These are phyloP conservation scores for Amanita molliuscula DNA, from an alignment of 768 basidiomycete genomes.

Conservation along the genomic window DNA sequence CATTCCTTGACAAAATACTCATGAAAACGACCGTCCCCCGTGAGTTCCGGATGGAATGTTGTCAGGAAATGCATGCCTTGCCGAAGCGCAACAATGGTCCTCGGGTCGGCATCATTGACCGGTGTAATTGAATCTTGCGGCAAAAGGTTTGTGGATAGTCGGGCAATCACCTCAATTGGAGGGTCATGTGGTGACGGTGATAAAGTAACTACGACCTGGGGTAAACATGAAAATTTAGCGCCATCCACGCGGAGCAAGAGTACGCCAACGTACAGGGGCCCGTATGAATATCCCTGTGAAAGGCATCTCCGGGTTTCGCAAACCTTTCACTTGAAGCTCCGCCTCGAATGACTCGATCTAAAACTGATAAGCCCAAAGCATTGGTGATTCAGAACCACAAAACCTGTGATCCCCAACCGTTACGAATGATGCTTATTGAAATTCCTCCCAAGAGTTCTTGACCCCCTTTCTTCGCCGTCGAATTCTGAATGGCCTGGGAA, in stretches of 20 bases:
- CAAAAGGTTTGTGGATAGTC: conserved; percentile 16
- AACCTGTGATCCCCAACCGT: conserved; percentile 93
- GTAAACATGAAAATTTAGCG: not conserved
- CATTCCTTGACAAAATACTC: conserved; percentile 81
- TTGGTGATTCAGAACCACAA: not conserved
- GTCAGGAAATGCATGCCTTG: conserved; percentile 82
- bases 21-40: conserved; percentile 79
- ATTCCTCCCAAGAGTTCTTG: conserved; percentile 82
- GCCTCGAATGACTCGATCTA: conserved; percentile 90
- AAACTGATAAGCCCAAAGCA: no score
- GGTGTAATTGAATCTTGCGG: conserved; percentile 29
- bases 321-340: conserved; percentile 50
- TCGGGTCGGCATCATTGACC: conserved; percentile 42
- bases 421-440: conserved; percentile 70
- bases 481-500: conserved; percentile 56
- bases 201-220: conserved; percentile 55
- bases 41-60: conserved; percentile 92
- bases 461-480: conserved; percentile 64
- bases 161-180: conserved; percentile 23
- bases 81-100: conserved; percentile 71
- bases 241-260: not conserved
- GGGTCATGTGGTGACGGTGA: conserved; percentile 35
- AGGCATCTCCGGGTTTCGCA: conserved; percentile 47
- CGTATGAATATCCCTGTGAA: conserved; percentile 91
- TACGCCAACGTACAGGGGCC: conserved; percentile 55